Evolutionary conservation across 768 basidiomycete genomes (phyloP).

Genomic region (Russula virescens): DNA sequence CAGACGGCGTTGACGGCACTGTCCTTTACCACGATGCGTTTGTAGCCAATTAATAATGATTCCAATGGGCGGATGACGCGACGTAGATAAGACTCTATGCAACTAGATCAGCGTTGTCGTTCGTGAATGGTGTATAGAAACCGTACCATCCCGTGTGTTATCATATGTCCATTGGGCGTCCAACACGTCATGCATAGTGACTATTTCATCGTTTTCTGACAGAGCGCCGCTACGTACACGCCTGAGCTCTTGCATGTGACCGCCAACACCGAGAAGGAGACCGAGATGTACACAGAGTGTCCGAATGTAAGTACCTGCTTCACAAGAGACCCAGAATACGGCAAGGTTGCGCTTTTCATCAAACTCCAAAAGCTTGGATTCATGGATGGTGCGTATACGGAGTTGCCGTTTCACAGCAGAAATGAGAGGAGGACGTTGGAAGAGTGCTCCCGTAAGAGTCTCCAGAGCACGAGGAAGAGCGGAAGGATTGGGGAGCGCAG

Average conservation of each 20-base stretch:
- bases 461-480: constrained; percentile 90
- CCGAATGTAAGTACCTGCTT: constrained; percentile 94
- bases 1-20: constrained; percentile 98
- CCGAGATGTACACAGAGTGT: constrained; percentile 98
- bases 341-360: constrained; percentile 95
- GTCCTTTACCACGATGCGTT: constrained; percentile 98
- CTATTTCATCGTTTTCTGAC: constrained; percentile 96
- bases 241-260: constrained; percentile 99
- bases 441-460: constrained; percentile 95
- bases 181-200: constrained; percentile 99
- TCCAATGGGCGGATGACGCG: constrained; percentile 93
- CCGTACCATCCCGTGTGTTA: constrained; percentile 86
- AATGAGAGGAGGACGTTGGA: constrained; percentile 97
- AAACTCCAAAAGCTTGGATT: constrained; percentile 92
- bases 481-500: constrained; percentile 70
- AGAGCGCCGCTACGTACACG: constrained; percentile 93
- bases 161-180: constrained; percentile 99
- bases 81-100: constrained; percentile 87
- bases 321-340: constrained; percentile 98
- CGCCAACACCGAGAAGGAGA: constrained; percentile 89
- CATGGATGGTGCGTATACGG: constrained; percentile 94
- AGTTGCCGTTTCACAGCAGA: constrained; percentile 98
- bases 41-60: constrained; percentile 90
- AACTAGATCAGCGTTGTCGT: constrained; percentile 16
- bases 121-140: constrained; percentile 2